These are phyloP conservation scores for Aureobasidium sp. DNA, from an alignment of 2,329 filamentous ascomycete genomes.

Conservation along the genomic window DNA sequence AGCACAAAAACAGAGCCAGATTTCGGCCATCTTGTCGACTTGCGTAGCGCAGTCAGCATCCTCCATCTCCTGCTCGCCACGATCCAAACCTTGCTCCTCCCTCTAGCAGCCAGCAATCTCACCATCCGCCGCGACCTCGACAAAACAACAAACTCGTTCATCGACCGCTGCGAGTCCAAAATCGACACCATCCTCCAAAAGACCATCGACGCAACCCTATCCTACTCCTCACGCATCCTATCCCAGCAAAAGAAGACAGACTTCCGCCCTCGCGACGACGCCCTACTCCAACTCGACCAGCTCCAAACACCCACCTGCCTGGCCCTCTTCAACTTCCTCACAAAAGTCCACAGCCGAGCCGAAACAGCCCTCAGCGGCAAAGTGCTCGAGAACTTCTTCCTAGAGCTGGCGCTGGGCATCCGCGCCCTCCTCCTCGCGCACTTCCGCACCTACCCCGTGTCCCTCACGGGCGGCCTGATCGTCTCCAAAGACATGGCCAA, in stretches of 20 bases:
- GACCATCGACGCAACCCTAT: slow-evolving; percentile 62
- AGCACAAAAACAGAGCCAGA: slow-evolving; percentile 74
- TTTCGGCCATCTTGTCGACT: slow-evolving; percentile 67
- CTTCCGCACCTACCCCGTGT: slow-evolving; percentile 89
- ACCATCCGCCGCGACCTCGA: slow-evolving; percentile 87
- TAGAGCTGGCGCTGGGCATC: slow-evolving; percentile 73
- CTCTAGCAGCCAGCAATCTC: slow-evolving; percentile 78
- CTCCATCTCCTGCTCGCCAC: slow-evolving; percentile 90
- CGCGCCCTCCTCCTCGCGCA: slow-evolving; percentile 78
- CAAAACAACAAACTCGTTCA: slow-evolving; percentile 63
- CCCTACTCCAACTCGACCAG: slow-evolving; percentile 55
- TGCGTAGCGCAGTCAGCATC: slow-evolving; percentile 77
- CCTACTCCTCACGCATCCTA: slow-evolving; percentile 66
- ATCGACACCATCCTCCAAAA: slow-evolving; percentile 62
- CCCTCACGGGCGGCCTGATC: slow-evolving; percentile 86
- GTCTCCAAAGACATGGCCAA: slow-evolving; percentile 93
- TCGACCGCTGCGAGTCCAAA: slow-evolving; percentile 76
- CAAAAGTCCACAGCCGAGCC: slow-evolving; percentile 51
- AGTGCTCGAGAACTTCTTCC: slow-evolving; percentile 73
- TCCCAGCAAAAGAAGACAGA: slow-evolving; percentile 77
- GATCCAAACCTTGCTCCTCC: slow-evolving; percentile 81
- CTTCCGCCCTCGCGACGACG: slow-evolving; percentile 77
- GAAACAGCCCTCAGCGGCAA: slow-evolving; percentile 66
- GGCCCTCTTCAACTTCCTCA: slow-evolving; percentile 69
- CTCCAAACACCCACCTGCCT: slow-evolving; percentile 82